Evolutionary conservation across 2,329 filamentous ascomycete species (phyloP).

Genomic region (Beauveria scarabaeidicola): DNA sequence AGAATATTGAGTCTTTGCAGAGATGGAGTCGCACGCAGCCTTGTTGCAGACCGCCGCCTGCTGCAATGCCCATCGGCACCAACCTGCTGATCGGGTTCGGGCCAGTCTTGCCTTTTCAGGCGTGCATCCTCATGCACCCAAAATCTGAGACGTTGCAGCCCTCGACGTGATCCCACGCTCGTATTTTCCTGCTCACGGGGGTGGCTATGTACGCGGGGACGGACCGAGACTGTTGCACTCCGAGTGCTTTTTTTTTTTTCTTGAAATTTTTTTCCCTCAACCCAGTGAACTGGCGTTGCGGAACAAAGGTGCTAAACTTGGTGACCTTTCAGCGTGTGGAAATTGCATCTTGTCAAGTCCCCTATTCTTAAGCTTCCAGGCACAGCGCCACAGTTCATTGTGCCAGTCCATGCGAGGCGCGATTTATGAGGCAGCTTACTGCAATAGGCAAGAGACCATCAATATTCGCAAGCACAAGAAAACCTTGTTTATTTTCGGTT

Average conservation of each 20-base stretch:
- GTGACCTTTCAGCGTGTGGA: neutral
- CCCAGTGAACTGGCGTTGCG: too few relatives aligned
- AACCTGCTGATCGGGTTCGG: neutral
- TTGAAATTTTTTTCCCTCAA: neutral
- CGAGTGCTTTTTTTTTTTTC: neutral
- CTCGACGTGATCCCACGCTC: neutral
- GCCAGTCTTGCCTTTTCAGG: neutral
- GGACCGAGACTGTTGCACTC: neutral
- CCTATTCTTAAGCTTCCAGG: neutral
- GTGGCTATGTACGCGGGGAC: slow-evolving; percentile 1
- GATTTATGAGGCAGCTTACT: neutral
- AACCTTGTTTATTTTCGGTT: neutral
- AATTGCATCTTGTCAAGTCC: neutral
- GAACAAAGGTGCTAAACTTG: neutral
- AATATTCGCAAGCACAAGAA: neutral
- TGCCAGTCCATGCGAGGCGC: neutral
- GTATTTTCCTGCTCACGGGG: slow-evolving; percentile 4
- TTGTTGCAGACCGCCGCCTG: neutral
- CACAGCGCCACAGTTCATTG: neutral
- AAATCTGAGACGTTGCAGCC: slow-evolving; percentile 9
- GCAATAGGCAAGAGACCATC: neutral
- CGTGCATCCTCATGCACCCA: neutral
- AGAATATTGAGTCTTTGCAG: neutral
- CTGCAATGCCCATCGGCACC: neutral
- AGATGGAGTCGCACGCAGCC: neutral